phyloP scores from a whole-genome alignment of 2,329 filamentous ascomycete genomes.

The Atkinsonella texensis region DNA sequence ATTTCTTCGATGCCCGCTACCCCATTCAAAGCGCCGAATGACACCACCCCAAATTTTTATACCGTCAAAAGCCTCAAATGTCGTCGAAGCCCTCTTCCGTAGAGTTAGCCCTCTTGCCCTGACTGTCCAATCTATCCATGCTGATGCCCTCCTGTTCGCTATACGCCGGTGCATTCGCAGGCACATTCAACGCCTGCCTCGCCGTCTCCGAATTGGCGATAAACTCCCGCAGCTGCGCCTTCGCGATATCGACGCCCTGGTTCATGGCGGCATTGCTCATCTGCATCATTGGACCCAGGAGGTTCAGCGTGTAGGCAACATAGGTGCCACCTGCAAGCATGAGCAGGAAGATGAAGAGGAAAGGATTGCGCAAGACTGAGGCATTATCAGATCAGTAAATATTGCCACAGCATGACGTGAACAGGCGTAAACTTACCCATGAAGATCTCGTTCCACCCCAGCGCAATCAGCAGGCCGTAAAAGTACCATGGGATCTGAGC shows the following conservation, averaged over 20 bases:
- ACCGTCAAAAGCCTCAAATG: slow-evolving; percentile 24
- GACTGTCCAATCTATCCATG: slow-evolving; percentile 48
- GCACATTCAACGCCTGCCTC: slow-evolving; percentile 71
- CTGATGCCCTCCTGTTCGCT: slow-evolving; percentile 36
- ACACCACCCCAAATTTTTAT: not conserved
- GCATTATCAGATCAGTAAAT: not conserved
- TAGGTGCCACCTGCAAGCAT: slow-evolving; percentile 68
- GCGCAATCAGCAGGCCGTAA: slow-evolving; percentile 73
- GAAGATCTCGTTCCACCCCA: slow-evolving; percentile 98
- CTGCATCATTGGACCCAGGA: slow-evolving; percentile 90
- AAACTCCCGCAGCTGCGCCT: slow-evolving; percentile 82
- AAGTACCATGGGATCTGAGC: slow-evolving; percentile 92
- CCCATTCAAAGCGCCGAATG: slow-evolving; percentile 5
- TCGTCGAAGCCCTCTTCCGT: slow-evolving; percentile 48
- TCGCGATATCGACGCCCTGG: slow-evolving; percentile 84
- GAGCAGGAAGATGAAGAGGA: slow-evolving; percentile 84
- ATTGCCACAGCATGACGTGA: not conserved
- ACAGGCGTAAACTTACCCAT: slow-evolving; percentile 51
- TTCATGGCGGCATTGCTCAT: slow-evolving; percentile 82
- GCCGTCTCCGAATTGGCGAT: slow-evolving; percentile 79
- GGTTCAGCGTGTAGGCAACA: slow-evolving; percentile 83
- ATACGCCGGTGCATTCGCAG: slow-evolving; percentile 21
- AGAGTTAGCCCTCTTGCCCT: slow-evolving; percentile 36
- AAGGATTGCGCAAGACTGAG: slow-evolving; percentile 79
- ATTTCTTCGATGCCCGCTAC: not conserved